Base-by-base conservation (phyloP, 495 filamentous ascomycete genomes). In the Parathielavia appendiculata region DNA sequence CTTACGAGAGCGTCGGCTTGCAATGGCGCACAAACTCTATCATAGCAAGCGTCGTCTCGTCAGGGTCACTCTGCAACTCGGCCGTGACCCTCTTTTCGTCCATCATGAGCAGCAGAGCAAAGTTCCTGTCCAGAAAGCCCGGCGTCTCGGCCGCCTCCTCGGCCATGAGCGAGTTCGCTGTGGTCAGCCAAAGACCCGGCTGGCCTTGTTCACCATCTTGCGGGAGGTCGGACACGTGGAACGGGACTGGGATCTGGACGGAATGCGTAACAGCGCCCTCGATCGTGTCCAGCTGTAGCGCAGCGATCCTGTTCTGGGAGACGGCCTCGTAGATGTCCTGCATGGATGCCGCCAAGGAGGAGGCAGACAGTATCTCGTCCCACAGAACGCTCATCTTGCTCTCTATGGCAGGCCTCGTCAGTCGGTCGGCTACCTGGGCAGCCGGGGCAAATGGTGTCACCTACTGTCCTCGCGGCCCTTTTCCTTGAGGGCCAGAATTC, bases 161-260 rank as follows among this genome's bases (percentile, higher is more conserved):
- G 23, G 80, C 76, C 46, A 80, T 81, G 51, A 89, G 81, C n/a
- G 84, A 82, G 69, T 89, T 88, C 34, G 89, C 87, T 1, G 90
- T 95, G 2, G 90, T 95, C 32, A 96, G 73, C 83, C 87, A 92
- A 10, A 97, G 76, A 0, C 92, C 91, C 78, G 82, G 67, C 81
- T 84, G 65, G 74, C 82, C 57, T 79, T 79, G 55, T 84, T 88
- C 48, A 77, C 83, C 68, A 4, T 86, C 80, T 5, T 81, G 80
- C 13, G 89, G 86, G 17, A 95, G 73, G 53, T 86, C 84, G 6
- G 86, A 79, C 5, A 89, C 85, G 36, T 89, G 90, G 26, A 86
- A 86, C 12, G 88, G 79, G 23, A 89, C 80, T 1, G 92, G 91
- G 14, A 96, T 93, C 68, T 96, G 92, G 19, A 97, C 80, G 1